phyloP scores from a whole-genome alignment of 257 asterid genomes.

The Anisodus tanguticus region DNA sequence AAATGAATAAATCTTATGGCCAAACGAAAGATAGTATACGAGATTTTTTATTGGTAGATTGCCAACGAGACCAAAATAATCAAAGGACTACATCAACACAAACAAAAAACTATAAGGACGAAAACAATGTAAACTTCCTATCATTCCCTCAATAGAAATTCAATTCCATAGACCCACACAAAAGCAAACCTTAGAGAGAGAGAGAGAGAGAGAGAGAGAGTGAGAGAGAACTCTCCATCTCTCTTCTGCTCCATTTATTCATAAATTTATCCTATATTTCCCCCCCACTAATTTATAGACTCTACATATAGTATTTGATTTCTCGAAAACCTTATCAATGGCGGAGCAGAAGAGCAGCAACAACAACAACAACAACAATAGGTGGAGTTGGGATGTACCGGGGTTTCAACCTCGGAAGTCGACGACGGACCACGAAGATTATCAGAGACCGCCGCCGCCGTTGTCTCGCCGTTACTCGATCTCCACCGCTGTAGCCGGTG shows the following conservation, averaged over 20 bases:
- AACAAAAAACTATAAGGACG: neutral
- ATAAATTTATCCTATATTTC: no score
- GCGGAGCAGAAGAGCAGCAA: constrained; percentile 68
- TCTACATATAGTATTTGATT: neutral
- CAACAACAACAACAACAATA: constrained; percentile 53
- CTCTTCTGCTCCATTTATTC: constrained; percentile 29
- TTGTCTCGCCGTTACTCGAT: constrained; percentile 75
- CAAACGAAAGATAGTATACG: no score
- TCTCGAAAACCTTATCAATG: constrained; percentile 41
- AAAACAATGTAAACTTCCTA: neutral
- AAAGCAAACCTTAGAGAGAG: constrained; percentile 21
- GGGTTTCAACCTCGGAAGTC: constrained; percentile 88
- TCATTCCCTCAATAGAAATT: constrained; percentile 27
- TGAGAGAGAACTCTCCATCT: constrained; percentile 27
- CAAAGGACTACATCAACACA: neutral
- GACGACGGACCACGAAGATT: constrained; percentile 57
- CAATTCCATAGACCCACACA: neutral
- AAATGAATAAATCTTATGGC: no score
- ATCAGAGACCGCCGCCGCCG: constrained; percentile 47
- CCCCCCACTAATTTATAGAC: no score
- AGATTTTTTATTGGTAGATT: no score
- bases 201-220: constrained; percentile 25
- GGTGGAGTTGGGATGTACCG: constrained; percentile 98
- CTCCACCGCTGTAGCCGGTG: constrained; percentile 57
- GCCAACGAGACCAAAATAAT: no score